Conservation (phyloP, 2,329 filamentous ascomycete genomes). For the Dactylellina leptospora region DNA sequence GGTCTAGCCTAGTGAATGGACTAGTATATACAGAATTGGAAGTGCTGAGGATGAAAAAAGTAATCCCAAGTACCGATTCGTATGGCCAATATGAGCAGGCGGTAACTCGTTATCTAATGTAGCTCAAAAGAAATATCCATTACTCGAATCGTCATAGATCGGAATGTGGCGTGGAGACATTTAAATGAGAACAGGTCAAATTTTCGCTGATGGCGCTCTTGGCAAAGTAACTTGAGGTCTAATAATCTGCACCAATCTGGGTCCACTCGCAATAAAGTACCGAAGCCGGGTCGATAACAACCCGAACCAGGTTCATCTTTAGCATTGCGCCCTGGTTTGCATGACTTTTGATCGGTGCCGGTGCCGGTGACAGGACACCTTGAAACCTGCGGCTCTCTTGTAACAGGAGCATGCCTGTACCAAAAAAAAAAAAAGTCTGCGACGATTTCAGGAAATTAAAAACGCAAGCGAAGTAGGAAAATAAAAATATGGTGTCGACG, state of each 20-base stretch:
- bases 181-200: conserved; percentile 21
- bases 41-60: no score
- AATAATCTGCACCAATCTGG: neutral
- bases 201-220: conserved; percentile 28
- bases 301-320: neutral
- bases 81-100: no score
- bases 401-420: no score
- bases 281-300: conserved; percentile 9
- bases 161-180: conserved; percentile 23
- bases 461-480: conserved; percentile 16
- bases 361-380: no score
- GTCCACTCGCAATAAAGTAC: conserved; percentile 21
- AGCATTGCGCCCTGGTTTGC: no score
- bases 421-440: no score
- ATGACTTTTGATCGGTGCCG: neutral
- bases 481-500: conserved; percentile 15
- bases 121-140: neutral
- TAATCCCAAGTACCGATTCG: no score
- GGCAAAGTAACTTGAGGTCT: conserved; percentile 7
- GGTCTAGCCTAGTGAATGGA: no score
- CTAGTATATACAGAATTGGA: no score
- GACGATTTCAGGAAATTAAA: conserved; percentile 31
- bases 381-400: no score
- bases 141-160: conserved; percentile 6
- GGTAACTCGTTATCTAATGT: no score